A percentile compares a stretch with the other conserved stretches of the same genome.
Conservation (phyloP, 148 eudicot genomes). For the Salicornia ramosissima region DNA sequence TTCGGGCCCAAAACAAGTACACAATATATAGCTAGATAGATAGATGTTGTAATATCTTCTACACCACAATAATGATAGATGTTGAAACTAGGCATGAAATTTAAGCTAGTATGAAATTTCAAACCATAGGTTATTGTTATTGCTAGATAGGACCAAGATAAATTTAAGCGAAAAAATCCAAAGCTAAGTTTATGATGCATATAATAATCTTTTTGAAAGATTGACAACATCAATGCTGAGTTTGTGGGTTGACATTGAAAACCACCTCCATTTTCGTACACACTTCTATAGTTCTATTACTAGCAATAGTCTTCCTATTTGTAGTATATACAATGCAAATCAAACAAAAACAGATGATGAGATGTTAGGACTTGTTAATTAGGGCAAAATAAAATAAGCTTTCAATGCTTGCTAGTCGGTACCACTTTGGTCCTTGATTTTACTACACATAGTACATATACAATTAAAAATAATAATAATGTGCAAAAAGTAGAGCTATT, state of each 20-base stretch:
- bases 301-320: background rate
- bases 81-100: no score
- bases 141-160: no score
- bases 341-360: background rate
- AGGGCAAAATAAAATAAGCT: background rate
- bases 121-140: no score
- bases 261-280: background rate
- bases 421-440: background rate
- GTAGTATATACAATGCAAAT: background rate
- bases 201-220: background rate
- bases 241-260: slow-evolving; percentile 6
- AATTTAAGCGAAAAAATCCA: no score
- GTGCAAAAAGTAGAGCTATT: no score
- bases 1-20: no score
- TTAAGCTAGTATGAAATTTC: no score
- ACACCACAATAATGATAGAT: no score
- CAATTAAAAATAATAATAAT: background rate
- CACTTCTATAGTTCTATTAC: background rate
- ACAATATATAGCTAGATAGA: no score
- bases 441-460: background rate
- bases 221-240: slow-evolving; percentile 6
- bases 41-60: no score
- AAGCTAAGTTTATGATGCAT: no score
- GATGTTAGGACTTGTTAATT: slow-evolving; percentile 8
- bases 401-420: slow-evolving; percentile 8